phyloP scores from a whole-genome alignment of 2,329 filamentous ascomycete species.

The Penicillium hordei region DNA sequence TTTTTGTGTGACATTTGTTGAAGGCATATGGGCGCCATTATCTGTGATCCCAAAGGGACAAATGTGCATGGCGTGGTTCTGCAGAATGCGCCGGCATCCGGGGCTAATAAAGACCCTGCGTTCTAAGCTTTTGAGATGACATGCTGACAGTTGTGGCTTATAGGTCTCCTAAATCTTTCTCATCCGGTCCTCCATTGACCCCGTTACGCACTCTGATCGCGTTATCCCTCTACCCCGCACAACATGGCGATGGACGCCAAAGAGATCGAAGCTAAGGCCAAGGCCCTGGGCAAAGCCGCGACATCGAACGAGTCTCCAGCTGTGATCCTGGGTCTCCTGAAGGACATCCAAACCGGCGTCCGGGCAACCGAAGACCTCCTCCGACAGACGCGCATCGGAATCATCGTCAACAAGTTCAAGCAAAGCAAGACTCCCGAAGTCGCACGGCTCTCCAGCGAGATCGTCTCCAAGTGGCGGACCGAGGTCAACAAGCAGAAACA shows the following conservation, averaged over 20 bases:
- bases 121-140: neutral
- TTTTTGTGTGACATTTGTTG: conserved; percentile 1
- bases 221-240: neutral
- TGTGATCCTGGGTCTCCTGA: conserved; percentile 71
- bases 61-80: neutral
- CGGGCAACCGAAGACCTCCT: conserved; percentile 85
- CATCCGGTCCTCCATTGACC: neutral
- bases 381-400: conserved; percentile 85
- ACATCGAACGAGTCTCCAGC: conserved; percentile 70
- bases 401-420: conserved; percentile 83
- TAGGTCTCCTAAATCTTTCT: neutral
- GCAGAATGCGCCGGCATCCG: conserved; percentile 9
- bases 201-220: neutral
- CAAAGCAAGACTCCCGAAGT: conserved; percentile 73
- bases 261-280: conserved; percentile 74
- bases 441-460: conserved; percentile 71
- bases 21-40: neutral
- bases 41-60: neutral
- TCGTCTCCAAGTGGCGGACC: conserved; percentile 68
- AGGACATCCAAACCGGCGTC: conserved; percentile 75
- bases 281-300: conserved; percentile 77
- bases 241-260: conserved; percentile 68
- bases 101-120: neutral
- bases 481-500: conserved; percentile 52
- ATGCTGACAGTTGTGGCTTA: neutral